Percentiles rank a stretch among this genome's conserved stretches.
phyloP scores from a whole-genome alignment of 163 green algal species.

The Scenedesmus sp. region DNA sequence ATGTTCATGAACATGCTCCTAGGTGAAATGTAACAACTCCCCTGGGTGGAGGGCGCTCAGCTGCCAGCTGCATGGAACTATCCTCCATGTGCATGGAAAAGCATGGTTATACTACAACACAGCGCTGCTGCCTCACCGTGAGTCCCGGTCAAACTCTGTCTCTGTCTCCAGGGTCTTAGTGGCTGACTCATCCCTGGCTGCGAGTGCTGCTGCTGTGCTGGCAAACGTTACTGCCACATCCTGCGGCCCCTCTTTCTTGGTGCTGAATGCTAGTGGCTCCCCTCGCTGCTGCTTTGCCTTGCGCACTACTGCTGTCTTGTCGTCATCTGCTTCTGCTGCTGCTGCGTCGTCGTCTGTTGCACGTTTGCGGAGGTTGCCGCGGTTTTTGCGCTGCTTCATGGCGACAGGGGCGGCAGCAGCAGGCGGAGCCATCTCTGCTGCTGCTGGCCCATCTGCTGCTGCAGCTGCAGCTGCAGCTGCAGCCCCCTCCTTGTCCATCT shows the following conservation, averaged over 20 bases:
- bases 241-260: conserved; percentile 56
- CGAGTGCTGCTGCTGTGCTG: conserved; percentile 73
- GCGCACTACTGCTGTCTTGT: conserved; percentile 49
- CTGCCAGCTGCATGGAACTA: too few relatives aligned
- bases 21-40: not conserved
- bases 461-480: not conserved
- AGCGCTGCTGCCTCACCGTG: conserved; percentile 71
- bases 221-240: conserved; percentile 72
- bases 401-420: not conserved
- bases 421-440: conserved; percentile 6
- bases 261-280: conserved; percentile 73
- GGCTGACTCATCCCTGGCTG: conserved; percentile 72
- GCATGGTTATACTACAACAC: not conserved
- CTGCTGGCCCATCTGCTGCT: conserved; percentile 24
- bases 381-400: conserved; percentile 64
- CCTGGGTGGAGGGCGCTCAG: too few relatives aligned
- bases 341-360: conserved; percentile 48
- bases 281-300: conserved; percentile 58
- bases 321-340: conserved; percentile 40
- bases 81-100: not conserved
- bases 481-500: conserved; percentile 4
- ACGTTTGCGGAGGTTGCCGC: conserved; percentile 77
- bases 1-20: not conserved
- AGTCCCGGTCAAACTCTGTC: conserved; percentile 89
- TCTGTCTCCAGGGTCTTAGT: conserved; percentile 89